Conservation (phyloP, 176 grass and related monocot species). For the Zoysia pacifica region DNA sequence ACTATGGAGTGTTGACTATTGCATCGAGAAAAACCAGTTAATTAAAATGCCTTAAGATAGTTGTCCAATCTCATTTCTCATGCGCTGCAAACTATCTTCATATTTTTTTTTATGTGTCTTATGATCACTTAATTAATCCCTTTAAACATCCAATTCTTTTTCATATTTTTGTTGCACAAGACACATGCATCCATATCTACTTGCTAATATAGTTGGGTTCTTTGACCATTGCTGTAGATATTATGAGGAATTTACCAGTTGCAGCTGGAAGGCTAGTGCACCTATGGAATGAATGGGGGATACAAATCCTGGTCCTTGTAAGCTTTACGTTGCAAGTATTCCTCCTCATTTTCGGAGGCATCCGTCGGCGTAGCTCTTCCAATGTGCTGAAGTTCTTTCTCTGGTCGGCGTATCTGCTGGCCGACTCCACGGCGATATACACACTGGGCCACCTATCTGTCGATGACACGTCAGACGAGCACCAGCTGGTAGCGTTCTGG, state of each 20-base stretch:
- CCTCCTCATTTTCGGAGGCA: conserved; percentile 21
- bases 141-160: background rate
- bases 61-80: background rate
- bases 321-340: conserved; percentile 28
- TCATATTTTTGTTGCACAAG: background rate
- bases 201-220: background rate
- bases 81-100: background rate
- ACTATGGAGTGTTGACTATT: background rate
- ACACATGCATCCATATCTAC: background rate
- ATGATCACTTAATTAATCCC: background rate
- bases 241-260: background rate
- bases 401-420: conserved; percentile 49
- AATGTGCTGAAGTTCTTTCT: conserved; percentile 24
- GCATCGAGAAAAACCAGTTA: background rate
- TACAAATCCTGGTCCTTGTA: conserved; percentile 39
- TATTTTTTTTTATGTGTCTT: background rate
- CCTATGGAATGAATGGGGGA: conserved; percentile 29
- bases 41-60: background rate
- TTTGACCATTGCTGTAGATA: conserved; percentile 15
- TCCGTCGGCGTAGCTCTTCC: conserved; percentile 26
- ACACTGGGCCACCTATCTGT: conserved; percentile 48
- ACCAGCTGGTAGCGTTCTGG: conserved; percentile 41
- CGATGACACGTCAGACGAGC: background rate
- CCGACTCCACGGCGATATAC: conserved; percentile 50
- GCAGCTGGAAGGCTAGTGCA: background rate